A percentile compares a stretch with the other conserved stretches of the same genome.
These are phyloP conservation scores for Aspergillus latus DNA, from an alignment of 2,329 filamentous ascomycete species.

Conservation along the genomic window DNA sequence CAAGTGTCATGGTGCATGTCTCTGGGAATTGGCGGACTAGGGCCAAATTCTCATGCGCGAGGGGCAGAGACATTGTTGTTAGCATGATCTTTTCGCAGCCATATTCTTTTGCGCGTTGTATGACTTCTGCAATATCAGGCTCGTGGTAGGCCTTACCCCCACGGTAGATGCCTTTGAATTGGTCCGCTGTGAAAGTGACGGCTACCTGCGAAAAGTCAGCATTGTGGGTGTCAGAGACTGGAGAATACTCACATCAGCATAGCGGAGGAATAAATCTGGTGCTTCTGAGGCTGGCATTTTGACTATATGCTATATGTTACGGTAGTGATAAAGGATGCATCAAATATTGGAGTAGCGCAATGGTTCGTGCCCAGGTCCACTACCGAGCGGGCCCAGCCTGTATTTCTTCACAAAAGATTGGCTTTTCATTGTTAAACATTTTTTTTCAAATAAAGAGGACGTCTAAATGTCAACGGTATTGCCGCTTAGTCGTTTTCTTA, in stretches of 20 bases:
- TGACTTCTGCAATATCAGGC: conserved; percentile 43
- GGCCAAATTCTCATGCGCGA: conserved; percentile 44
- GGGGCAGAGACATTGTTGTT: conserved; percentile 44
- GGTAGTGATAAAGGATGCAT: background rate
- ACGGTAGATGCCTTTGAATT: conserved; percentile 54
- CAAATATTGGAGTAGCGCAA: background rate
- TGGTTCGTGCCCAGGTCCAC: background rate
- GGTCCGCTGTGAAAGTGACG: conserved; percentile 30
- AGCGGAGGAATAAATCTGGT: background rate
- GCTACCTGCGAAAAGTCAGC: conserved; percentile 22
- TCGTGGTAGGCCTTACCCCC: conserved; percentile 49
- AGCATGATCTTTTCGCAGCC: conserved; percentile 26
- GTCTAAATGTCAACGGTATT: too few species aligned
- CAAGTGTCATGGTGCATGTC: conserved; percentile 50
- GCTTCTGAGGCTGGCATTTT: background rate
- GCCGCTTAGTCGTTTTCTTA: too few species aligned
- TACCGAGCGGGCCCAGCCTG: background rate
- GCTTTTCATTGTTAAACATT: too few species aligned
- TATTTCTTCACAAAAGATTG: background rate
- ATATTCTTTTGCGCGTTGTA: conserved; percentile 22
- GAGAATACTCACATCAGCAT: conserved; percentile 16
- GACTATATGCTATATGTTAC: background rate
- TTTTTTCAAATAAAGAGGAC: too few species aligned
- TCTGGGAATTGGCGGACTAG: conserved; percentile 27
- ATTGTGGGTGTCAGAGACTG: background rate